Percentiles rank a stretch among this genome's conserved stretches.
Conservation (phyloP, 2,329 filamentous ascomycete genomes). For the Aspergillus clavatus region DNA sequence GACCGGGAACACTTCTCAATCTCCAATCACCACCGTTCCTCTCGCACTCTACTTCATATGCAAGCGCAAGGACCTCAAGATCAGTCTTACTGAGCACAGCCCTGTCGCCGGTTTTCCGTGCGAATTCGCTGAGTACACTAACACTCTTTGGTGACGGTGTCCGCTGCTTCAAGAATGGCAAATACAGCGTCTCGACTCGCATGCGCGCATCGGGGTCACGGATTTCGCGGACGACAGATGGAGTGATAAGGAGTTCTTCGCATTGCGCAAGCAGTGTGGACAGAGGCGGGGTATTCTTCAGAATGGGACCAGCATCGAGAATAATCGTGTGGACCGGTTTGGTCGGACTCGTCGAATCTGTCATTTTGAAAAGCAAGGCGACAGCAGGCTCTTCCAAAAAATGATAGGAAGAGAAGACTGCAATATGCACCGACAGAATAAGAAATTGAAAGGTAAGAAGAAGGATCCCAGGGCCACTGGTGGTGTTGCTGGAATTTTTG, state of each 20-base stretch:
- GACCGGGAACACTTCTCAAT: conserved; percentile 69
- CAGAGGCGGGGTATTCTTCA: conserved; percentile 84
- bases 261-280: conserved; percentile 75
- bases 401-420: neutral
- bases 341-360: conserved; percentile 19
- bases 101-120: conserved; percentile 82
- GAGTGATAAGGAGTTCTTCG: conserved; percentile 74
- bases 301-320: conserved; percentile 85
- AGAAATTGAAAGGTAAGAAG: conserved; percentile 2
- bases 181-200: conserved; percentile 75
- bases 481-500: conserved; percentile 24
- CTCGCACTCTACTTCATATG: conserved; percentile 93
- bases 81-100: conserved; percentile 84
- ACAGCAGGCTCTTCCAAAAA: neutral
- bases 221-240: conserved; percentile 82
- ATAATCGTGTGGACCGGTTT: conserved; percentile 80
- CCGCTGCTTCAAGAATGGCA: conserved; percentile 77
- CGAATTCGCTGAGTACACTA: conserved; percentile 76
- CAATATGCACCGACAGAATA: neutral
- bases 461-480: too few relatives aligned
- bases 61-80: conserved; percentile 80
- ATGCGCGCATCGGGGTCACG: conserved; percentile 74
- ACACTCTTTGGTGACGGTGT: conserved; percentile 71
- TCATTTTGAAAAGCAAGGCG: conserved; percentile 13
- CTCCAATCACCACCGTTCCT: conserved; percentile 85